These are phyloP conservation scores for Hericium rajendrae DNA, from an alignment of 768 basidiomycete species.

Conservation along the genomic window DNA sequence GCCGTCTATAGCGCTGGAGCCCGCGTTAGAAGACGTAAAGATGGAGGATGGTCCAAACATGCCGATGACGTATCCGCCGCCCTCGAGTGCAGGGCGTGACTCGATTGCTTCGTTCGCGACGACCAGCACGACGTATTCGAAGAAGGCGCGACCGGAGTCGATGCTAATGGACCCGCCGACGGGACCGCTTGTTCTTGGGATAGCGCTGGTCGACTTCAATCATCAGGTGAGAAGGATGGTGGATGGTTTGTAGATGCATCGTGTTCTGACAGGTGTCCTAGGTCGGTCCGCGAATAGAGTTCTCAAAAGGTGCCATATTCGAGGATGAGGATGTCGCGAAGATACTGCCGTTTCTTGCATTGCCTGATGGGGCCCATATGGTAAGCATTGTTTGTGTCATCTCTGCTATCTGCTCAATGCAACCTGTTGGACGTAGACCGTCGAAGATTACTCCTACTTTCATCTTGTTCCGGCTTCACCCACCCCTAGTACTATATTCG, in stretches of 20 bases:
- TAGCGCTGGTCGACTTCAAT: conserved; percentile 92
- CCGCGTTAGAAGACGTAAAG: conserved; percentile 3
- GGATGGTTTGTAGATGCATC: conserved; percentile 4
- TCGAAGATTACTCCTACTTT: conserved; percentile 96
- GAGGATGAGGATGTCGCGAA: conserved; percentile 79
- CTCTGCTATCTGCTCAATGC: neutral
- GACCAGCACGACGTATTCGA: conserved; percentile 39
- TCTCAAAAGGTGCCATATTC: conserved; percentile 67
- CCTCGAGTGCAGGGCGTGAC: conserved; percentile 35
- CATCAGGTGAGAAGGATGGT: conserved; percentile 54
- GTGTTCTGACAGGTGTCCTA: conserved; percentile 21
- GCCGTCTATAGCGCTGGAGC: neutral
- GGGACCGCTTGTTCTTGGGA: conserved; percentile 68
- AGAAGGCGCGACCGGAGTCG: conserved; percentile 73
- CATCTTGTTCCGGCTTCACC: conserved; percentile 71
- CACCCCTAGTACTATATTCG: conserved; percentile 79
- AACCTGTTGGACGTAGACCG: conserved; percentile 36
- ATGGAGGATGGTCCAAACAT: neutral
- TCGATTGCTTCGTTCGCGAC: conserved; percentile 55
- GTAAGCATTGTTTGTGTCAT: conserved; percentile 33
- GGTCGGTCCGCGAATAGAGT: conserved; percentile 91
- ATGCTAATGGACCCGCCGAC: conserved; percentile 51
- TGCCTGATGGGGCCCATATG: conserved; percentile 95
- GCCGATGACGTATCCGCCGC: conserved; percentile 42
- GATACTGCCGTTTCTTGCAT: conserved; percentile 87